Evolutionary conservation across 129 eudicot species (phyloP).

Genomic region (Chrysanthemum seticuspe): DNA sequence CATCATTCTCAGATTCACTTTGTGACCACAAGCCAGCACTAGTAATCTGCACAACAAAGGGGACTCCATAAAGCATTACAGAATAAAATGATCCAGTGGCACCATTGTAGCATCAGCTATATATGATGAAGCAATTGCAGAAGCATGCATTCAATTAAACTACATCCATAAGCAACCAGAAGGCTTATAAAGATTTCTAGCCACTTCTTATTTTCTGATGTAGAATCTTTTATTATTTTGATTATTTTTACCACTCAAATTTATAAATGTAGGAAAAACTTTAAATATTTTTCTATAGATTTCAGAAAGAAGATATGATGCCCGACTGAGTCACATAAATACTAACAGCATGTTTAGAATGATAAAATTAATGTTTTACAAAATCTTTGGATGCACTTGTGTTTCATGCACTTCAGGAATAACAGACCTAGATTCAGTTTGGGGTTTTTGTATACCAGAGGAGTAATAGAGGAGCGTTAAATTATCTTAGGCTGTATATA

Average conservation of each 20-base stretch:
- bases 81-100: not conserved
- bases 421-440: not conserved
- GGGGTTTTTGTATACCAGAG: not conserved
- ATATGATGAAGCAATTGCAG: not conserved
- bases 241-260: not conserved
- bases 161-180: not conserved
- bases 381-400: not conserved
- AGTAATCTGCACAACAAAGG: slow-evolving; percentile 58
- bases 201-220: slow-evolving; percentile 1
- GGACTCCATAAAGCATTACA: not conserved
- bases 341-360: not conserved
- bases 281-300: not conserved
- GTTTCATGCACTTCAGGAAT: slow-evolving; percentile 5
- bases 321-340: not conserved
- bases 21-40: slow-evolving; percentile 92
- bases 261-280: not conserved
- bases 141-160: not conserved
- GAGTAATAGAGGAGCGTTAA: too few relatives aligned
- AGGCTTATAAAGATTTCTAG: slow-evolving; percentile 9
- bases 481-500: too few relatives aligned
- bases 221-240: not conserved
- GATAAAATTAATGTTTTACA: not conserved
- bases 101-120: not conserved
- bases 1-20: slow-evolving; percentile 46
- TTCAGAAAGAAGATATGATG: not conserved